Evolutionary conservation across 345 rosid genomes (phyloP).

Genomic region (Turnera subulata): DNA sequence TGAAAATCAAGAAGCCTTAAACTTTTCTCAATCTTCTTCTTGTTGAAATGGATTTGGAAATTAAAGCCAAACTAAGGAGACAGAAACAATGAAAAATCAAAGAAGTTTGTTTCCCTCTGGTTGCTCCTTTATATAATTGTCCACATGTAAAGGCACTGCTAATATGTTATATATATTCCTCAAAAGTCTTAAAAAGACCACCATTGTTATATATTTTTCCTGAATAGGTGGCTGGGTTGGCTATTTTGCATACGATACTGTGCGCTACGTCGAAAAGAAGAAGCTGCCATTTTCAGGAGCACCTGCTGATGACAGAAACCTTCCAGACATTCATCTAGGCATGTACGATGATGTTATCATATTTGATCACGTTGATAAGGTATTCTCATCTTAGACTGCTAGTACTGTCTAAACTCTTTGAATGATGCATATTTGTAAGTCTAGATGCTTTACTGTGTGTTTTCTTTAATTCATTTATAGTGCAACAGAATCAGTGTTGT

Average conservation of each 20-base stretch:
- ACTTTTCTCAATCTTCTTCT: too few species aligned
- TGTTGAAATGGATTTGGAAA: too few species aligned
- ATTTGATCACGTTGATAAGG: slow-evolving; percentile 93
- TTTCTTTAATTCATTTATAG: too few species aligned
- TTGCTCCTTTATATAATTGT: background rate
- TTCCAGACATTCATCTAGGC: slow-evolving; percentile 84
- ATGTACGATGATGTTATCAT: slow-evolving; percentile 74
- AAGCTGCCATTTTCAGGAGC: slow-evolving; percentile 68
- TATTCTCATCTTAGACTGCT: slow-evolving; percentile 9
- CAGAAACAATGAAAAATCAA: background rate
- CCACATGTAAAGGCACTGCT: background rate
- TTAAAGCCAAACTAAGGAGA: too few species aligned
- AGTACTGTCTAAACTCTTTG: background rate
- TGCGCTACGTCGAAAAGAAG: slow-evolving; percentile 76
- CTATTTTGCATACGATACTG: slow-evolving; percentile 83
- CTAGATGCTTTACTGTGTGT: background rate
- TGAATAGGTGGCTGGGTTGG: slow-evolving; percentile 95
- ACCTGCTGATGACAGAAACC: slow-evolving; percentile 77
- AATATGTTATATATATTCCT: background rate
- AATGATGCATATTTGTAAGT: background rate
- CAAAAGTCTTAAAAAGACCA: background rate
- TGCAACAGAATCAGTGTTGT: background rate
- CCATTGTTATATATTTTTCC: background rate
- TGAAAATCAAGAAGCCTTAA: too few species aligned
- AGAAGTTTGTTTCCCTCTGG: background rate